Percentiles rank a stretch among this genome's conserved stretches.
phyloP scores from a whole-genome alignment of 2,329 filamentous ascomycete genomes.

The Monilinia vaccinii-corymbosi region DNA sequence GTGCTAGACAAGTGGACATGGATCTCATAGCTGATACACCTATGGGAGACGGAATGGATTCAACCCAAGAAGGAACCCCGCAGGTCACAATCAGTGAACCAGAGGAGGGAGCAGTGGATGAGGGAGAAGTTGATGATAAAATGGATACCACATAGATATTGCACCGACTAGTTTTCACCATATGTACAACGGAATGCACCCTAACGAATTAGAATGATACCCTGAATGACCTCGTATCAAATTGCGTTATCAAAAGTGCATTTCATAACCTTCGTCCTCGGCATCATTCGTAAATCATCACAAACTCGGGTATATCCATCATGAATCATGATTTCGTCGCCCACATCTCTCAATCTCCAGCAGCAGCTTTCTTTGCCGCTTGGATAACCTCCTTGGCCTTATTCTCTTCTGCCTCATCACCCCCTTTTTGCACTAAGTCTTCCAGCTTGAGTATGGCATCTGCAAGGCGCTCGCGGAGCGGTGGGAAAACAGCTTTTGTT shows the following conservation, averaged over 20 bases:
- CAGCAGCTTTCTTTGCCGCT: constrained; percentile 42
- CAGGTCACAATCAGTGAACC: constrained; percentile 42
- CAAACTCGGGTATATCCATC: neutral
- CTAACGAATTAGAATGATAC: constrained; percentile 23
- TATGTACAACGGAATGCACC: constrained; percentile 23
- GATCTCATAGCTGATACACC: constrained; percentile 25
- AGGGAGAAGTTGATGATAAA: constrained; percentile 38
- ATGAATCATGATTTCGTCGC: constrained; percentile 4
- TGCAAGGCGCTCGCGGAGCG: constrained; percentile 60
- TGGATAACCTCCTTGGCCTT: constrained; percentile 39
- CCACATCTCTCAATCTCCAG: constrained; percentile 33
- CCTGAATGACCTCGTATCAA: constrained; percentile 8
- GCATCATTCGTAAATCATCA: neutral
- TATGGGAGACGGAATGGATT: constrained; percentile 21
- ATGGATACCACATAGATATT: constrained; percentile 53
- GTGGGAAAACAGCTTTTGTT: constrained; percentile 73
- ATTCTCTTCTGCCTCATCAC: constrained; percentile 41
- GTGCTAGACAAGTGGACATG: constrained; percentile 32
- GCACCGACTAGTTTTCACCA: neutral
- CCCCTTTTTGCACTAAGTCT: constrained; percentile 56
- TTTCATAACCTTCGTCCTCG: neutral
- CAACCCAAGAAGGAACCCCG: constrained; percentile 33
- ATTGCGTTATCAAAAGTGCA: neutral
- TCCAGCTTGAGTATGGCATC: constrained; percentile 66
- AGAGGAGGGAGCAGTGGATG: constrained; percentile 27